phyloP scores from a whole-genome alignment of 805 yeast genomes.

The Lachancea dasiensis region DNA sequence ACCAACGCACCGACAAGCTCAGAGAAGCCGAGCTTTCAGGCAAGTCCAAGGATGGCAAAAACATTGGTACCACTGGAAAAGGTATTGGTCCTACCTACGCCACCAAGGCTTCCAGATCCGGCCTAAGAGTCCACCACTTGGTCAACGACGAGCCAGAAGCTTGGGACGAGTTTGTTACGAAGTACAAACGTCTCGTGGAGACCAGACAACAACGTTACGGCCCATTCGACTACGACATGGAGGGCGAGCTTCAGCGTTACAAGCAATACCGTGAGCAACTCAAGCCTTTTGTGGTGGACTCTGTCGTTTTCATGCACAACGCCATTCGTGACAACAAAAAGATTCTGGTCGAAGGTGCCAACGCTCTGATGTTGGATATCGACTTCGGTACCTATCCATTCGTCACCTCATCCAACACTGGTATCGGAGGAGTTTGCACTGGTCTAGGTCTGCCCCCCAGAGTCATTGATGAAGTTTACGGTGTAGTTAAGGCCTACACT shows the following conservation, averaged over 20 bases:
- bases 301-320: slow-evolving; percentile 74
- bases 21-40: slow-evolving; percentile 83
- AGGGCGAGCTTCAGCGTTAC: slow-evolving; percentile 72
- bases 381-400: slow-evolving; percentile 98
- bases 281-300: slow-evolving; percentile 90
- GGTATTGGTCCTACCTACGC: slow-evolving; percentile 99
- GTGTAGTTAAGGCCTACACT: slow-evolving; percentile 98
- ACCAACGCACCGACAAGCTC: slow-evolving; percentile 92
- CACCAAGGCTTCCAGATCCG: slow-evolving; percentile 94
- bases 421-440: slow-evolving; percentile 96
- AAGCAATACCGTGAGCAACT: slow-evolving; percentile 65
- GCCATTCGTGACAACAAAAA: slow-evolving; percentile 75
- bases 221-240: slow-evolving; percentile 79
- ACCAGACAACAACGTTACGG: slow-evolving; percentile 90
- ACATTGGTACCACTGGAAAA: slow-evolving; percentile 97
- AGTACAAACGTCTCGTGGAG: slow-evolving; percentile 68
- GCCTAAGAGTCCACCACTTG: slow-evolving; percentile 93
- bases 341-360: slow-evolving; percentile 95
- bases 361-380: slow-evolving; percentile 94
- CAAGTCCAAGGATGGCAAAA: slow-evolving; percentile 49
- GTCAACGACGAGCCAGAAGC: slow-evolving; percentile 84
- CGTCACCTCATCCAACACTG: slow-evolving; percentile 92
- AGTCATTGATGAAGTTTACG: slow-evolving; percentile 71
- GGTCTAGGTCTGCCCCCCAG: slow-evolving; percentile 96
- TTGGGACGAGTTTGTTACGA: slow-evolving; percentile 84